Conservation (phyloP, 768 basidiomycete species). For the Melanogaster broomeanus region DNA sequence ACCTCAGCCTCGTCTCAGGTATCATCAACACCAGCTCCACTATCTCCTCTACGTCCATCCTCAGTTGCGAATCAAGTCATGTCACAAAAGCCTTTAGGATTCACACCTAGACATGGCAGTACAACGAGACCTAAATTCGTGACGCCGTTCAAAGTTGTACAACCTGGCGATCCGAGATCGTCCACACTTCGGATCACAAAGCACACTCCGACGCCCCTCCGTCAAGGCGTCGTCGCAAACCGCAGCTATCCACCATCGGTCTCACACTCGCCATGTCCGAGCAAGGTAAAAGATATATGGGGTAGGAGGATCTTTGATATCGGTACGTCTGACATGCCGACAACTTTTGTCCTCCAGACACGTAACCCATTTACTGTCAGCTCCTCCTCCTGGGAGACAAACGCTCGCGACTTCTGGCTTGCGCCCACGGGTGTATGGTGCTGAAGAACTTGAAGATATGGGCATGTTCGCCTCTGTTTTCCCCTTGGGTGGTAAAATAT, state of each 20-base stretch:
- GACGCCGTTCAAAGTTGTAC: constrained; percentile 64
- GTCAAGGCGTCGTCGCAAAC: not conserved
- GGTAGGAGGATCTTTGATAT: constrained; percentile 38
- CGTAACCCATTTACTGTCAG: constrained; percentile 21
- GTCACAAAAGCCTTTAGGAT: constrained; percentile 23
- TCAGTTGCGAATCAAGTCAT: constrained; percentile 12
- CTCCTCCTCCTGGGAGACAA: constrained; percentile 38
- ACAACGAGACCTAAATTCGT: constrained; percentile 46
- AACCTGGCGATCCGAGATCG: constrained; percentile 36
- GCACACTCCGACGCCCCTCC: constrained; percentile 1
- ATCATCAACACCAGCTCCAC: constrained; percentile 11
- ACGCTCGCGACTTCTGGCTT: constrained; percentile 52
- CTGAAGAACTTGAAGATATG: constrained; percentile 46
- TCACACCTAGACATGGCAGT: constrained; percentile 24
- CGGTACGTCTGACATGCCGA: constrained; percentile 34
- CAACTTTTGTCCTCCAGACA: not conserved
- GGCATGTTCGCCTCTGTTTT: constrained; percentile 50
- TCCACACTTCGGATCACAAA: constrained; percentile 1
- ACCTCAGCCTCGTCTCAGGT: constrained; percentile 7
- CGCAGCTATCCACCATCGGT: constrained; percentile 27
- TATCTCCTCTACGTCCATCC: constrained; percentile 39
- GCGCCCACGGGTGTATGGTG: constrained; percentile 47
- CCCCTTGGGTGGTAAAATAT: not conserved
- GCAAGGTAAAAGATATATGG: constrained; percentile 7
- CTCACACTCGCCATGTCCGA: constrained; percentile 3